Percentiles rank a stretch among this genome's conserved stretches.
Evolutionary conservation across 768 basidiomycete species (phyloP).

Genomic region (Pleurotus djamor): DNA sequence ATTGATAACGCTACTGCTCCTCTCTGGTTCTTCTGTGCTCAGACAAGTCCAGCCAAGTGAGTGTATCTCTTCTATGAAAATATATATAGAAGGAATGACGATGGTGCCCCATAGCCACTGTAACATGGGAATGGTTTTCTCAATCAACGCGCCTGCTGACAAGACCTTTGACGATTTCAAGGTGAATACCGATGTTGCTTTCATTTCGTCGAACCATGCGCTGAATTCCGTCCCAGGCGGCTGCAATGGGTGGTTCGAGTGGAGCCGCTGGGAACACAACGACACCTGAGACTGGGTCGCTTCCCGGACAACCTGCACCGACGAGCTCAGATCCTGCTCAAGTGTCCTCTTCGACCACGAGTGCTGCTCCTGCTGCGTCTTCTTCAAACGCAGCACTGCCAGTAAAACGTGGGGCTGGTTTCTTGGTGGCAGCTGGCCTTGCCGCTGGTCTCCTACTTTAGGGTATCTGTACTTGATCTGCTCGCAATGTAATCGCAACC

Average conservation of each 20-base stretch:
- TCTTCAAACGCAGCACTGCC: neutral
- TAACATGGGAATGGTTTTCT: slow-evolving; percentile 41
- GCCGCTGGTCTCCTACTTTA: slow-evolving; percentile 18
- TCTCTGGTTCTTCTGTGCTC: slow-evolving; percentile 46
- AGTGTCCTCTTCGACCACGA: neutral
- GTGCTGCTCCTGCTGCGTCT: neutral
- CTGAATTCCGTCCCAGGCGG: slow-evolving; percentile 4
- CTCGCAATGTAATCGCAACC: neutral
- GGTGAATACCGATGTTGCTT: slow-evolving; percentile 10
- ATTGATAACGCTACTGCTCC: slow-evolving; percentile 32
- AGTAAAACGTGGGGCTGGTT: neutral
- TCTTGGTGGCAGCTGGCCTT: slow-evolving; percentile 14
- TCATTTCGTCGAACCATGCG: neutral
- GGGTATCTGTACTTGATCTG: neutral
- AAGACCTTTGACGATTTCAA: slow-evolving; percentile 36
- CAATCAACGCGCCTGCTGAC: slow-evolving; percentile 34
- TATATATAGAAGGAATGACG: slow-evolving; percentile 10
- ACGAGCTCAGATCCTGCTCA: neutral
- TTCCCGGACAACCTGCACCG: neutral
- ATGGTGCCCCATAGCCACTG: slow-evolving; percentile 18
- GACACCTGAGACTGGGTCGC: neutral
- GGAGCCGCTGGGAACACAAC: too few relatives aligned
- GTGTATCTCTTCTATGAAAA: neutral
- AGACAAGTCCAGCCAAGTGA: slow-evolving; percentile 16
- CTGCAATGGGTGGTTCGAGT: neutral